Base-by-base conservation (phyloP, 176 grass and related monocot genomes). In the Bromus sterilis region DNA sequence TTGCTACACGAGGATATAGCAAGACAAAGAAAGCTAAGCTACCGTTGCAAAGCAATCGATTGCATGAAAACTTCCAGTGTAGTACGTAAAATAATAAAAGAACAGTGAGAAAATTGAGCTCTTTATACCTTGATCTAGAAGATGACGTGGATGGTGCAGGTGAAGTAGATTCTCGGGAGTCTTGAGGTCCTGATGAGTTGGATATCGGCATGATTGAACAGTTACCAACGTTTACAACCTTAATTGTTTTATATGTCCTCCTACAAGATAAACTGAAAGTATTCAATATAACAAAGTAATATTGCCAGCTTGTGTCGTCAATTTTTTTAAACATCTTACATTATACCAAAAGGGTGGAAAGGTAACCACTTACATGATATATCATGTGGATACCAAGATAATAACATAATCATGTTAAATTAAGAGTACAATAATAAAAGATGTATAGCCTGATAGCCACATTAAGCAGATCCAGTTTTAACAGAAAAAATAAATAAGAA, bases 81-180 rank as follows among this genome's bases (percentile, higher is more conserved):
- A 55, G 65, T 29, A 56, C n/a, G n/a, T n/a, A 66, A 66, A 34
- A 73, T 62, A 69, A 33, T 26, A 62, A 80, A 23, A 63, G 24
- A 57, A 28, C 0, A 64, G 40, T 20, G 9, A 24, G 36, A 26
- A 36, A 39, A 29, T 20, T 6, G 32, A 53, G 55, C 74, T 73
- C 24, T 51, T 13, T 71, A 89, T 98, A 98, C 96, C 96, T 88
- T 58, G 93, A 93, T 85, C 66, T 86, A 82, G 88, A 89, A 81
- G 96, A 91, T 21, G 92, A 95, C 7, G 86, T 84, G 70, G 93
- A 95, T 41, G 86, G 86, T 31, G 71, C 31, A 7, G 92, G 90
- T 76, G 93, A 98, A 91, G 80, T 61, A 28, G 78, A 39, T 46
- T 87, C 82, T 32, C 36, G 29, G 24, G 83, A 82, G 4, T 86